Percentiles rank a stretch among this genome's conserved stretches.
Evolutionary conservation across 495 filamentous ascomycete species (phyloP).

Genomic region (Talaromyces trachyspermus): DNA sequence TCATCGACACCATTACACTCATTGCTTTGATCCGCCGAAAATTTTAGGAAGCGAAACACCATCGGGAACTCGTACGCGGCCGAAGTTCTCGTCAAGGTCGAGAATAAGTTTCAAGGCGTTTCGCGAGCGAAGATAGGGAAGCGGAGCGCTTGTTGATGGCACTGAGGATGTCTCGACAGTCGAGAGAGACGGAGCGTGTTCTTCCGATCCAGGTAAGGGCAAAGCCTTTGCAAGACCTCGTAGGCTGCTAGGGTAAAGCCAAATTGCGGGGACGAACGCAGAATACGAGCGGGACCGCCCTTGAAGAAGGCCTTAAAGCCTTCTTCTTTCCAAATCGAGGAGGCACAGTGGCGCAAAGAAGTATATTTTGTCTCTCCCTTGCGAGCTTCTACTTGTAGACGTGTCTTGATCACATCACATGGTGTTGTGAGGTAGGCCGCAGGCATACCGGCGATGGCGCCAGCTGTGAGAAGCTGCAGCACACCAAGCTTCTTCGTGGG

Average conservation of each 20-base stretch:
- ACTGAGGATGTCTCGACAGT: constrained; percentile 27
- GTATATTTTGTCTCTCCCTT: constrained; percentile 88
- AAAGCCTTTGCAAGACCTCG: constrained; percentile 80
- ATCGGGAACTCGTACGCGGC: constrained; percentile 52
- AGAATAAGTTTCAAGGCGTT: constrained; percentile 97
- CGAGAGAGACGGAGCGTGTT: constrained; percentile 37
- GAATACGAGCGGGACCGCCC: constrained; percentile 87
- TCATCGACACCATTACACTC: no score
- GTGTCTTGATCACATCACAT: constrained; percentile 98
- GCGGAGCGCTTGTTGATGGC: constrained; percentile 55
- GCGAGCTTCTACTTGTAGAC: constrained; percentile 91
- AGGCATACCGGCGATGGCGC: constrained; percentile 97
- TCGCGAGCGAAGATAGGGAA: constrained; percentile 77
- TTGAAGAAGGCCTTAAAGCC: constrained; percentile 97
- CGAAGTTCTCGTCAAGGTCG: constrained; percentile 88
- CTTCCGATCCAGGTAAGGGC: constrained; percentile 66
- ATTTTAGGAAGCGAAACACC: constrained; percentile 40
- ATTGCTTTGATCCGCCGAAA: constrained; percentile 28
- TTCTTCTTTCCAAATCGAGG: constrained; percentile 78
- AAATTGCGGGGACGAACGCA: constrained; percentile 93
- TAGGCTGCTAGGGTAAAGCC: constrained; percentile 95
- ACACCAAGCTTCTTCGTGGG: constrained; percentile 86
- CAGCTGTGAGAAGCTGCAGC: constrained; percentile 85
- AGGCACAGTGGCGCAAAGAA: constrained; percentile 77
- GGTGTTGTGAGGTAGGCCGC: constrained; percentile 96